Base-by-base conservation (phyloP, 805 yeast genomes). In the Ogataea pini region DNA sequence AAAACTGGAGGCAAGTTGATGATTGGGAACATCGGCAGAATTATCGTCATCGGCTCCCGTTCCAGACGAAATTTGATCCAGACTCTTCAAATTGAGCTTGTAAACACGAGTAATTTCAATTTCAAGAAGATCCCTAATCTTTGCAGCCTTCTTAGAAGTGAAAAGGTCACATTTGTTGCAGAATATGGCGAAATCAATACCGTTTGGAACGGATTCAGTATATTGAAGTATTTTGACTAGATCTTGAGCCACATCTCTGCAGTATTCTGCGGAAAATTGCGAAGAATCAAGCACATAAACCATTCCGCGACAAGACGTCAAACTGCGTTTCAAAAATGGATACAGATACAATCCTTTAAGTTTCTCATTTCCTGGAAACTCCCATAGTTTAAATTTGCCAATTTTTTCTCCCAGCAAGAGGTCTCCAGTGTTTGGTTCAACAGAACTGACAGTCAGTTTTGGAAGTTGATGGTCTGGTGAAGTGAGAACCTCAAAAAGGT, bases 301-400 rank as follows among this genome's bases (percentile, higher is more conserved):
- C 4, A 89, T 69, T 4, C 96, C 97, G 54, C 76, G 78, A 44
- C 86, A 64, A 14, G 78, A 68, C 16, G 65, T 49, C 17, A 67
- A 48, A 38, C 77, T 69, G 12, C 72, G 70, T 48, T 72, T 70
- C 38, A 82, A 61, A 54, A 76, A 70, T 48, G 78, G 77, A 46
- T 77, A 76, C 49, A 72, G 55, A 28, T 82, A 71, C 43, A 83
- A 69, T 48, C 80, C 78, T 46, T 78, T 79, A 56, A 91, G 79
- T 66, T 89, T 89, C 47, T 78, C 70, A 68, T 86, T 90, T n/a
- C 97, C 97, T 2, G 99, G 99, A 52, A 82, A 82, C 60, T 92
- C 98, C 44, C 85, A 75, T 33, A 91, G 64, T 51, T 76, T 79
- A 60, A 71, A 76, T 47, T 59, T 67, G 40, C 48, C 45, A 24